These are phyloP conservation scores for Golubevia pallescens DNA, from an alignment of 1,284 basidiomycete species.

Conservation along the genomic window DNA sequence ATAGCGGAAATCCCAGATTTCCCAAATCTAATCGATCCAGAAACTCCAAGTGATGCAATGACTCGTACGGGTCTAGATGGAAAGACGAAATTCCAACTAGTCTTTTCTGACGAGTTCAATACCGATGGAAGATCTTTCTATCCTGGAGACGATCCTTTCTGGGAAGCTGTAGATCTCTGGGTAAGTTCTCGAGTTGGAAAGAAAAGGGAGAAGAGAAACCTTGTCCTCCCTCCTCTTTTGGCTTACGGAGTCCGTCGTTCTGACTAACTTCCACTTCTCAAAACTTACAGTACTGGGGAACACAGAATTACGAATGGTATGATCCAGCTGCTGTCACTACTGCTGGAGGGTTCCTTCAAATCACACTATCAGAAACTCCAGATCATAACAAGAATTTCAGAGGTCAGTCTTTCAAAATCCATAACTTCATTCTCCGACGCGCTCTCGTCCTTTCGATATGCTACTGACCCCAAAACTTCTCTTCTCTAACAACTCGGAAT, in stretches of 20 bases:
- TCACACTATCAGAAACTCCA: constrained; percentile 36
- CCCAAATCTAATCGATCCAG: constrained; percentile 1
- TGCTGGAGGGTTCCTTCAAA: constrained; percentile 37
- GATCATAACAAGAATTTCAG: constrained; percentile 56
- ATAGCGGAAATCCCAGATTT: constrained; percentile 20
- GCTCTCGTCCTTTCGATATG: too few relatives aligned
- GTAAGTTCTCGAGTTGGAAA: too few relatives aligned
- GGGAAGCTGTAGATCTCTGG: constrained; percentile 58
- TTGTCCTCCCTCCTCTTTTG: neutral
- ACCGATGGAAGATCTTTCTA: constrained; percentile 52
- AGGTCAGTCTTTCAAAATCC: constrained; percentile 11
- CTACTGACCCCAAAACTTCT: too few relatives aligned
- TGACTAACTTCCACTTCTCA: neutral
- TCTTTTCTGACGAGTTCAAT: constrained; percentile 56
- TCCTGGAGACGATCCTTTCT: constrained; percentile 61
- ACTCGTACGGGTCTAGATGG: constrained; percentile 1
- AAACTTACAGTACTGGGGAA: too few relatives aligned
- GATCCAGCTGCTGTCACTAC: constrained; percentile 57
- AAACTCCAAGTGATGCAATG: neutral
- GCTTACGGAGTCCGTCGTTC: neutral
- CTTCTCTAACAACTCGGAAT: too few relatives aligned
- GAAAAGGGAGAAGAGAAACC: neutral
- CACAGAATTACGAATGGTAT: too few relatives aligned
- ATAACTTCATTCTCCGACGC: neutral
- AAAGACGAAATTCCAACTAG: constrained; percentile 35